Evolutionary conservation across 805 yeast species (phyloP), one percentile per base, ranked within the genome.

Genomic region (Ogataea naganishii): DNA sequence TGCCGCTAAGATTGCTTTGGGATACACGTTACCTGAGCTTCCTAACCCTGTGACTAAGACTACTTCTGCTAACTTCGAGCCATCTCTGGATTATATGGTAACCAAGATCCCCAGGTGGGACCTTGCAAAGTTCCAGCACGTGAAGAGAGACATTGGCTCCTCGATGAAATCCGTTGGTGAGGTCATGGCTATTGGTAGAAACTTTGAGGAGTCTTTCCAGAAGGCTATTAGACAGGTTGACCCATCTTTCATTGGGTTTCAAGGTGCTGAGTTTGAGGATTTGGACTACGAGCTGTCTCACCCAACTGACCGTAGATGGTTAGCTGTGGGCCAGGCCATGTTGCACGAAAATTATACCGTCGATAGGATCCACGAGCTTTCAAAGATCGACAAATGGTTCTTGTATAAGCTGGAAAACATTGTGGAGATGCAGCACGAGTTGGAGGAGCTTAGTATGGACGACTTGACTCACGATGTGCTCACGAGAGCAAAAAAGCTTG

Each of bases 71-170:
- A 83, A 85, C 62, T 89, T 89, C 54, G 98, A 89, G 63, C 98
- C 98, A 19, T 84, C 96, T 16, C 71, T 89, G 47, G 98, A 89
- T 63, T 89, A 89, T 62, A 77, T 88, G 66, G 98, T 89, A 35
- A 85, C 94, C 46, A 89, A 89, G 71, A 86, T 89, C 52, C 98
- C 98, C 46, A 78, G 96, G 64, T 89, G 98, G 98, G 98, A 89
- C 67, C 67, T 89, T 58, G 60, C 92, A 44, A 89, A 89, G 69
- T 92, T 89, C 68, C 94, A 82, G 56, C 94, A 85, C 51, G 98
- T 89, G 40, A 82, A 84, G 57, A 75, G 95, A 58, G 85, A 80
- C 39, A 81, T 89, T 52, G 95, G 96, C 27, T 83, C 95, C 7
- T 77, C 96, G 25, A 89, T 89, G 98, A 89, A 89, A 61, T 88